Evolutionary conservation across 2,329 filamentous ascomycete genomes (phyloP).

Genomic region (Moelleriella libera): DNA sequence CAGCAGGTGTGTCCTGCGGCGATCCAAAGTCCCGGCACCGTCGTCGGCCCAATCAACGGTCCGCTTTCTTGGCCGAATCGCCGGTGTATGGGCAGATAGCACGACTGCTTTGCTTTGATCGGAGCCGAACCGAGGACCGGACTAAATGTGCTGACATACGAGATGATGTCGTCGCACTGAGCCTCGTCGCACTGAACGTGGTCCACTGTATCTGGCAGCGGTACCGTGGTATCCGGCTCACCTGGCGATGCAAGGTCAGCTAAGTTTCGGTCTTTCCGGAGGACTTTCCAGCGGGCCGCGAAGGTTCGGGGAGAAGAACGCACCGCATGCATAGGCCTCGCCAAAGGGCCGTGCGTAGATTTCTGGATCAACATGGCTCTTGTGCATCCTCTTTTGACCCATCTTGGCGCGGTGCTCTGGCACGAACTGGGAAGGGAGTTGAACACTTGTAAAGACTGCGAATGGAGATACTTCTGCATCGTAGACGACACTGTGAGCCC

Average conservation of each 20-base stretch:
- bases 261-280: not conserved
- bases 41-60: conserved; percentile 66
- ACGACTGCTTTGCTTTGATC: conserved; percentile 69
- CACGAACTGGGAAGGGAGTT: conserved; percentile 51
- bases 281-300: too few species aligned
- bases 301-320: conserved; percentile 6
- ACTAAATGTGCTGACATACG: conserved; percentile 57
- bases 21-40: conserved; percentile 59
- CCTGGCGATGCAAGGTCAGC: conserved; percentile 18
- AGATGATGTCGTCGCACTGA: conserved; percentile 73
- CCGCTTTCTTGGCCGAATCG: conserved; percentile 44
- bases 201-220: conserved; percentile 63
- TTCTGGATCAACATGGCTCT: conserved; percentile 65
- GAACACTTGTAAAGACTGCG: conserved; percentile 77
- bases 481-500: conserved; percentile 54
- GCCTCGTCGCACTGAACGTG: conserved; percentile 60
- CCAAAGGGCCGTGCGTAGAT: conserved; percentile 83
- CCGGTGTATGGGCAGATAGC: conserved; percentile 74
- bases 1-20: conserved; percentile 92
- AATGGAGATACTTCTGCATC: conserved; percentile 54
- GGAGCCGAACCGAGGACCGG: conserved; percentile 53
- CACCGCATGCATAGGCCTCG: conserved; percentile 86
- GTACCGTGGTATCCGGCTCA: conserved; percentile 64
- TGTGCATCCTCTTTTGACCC: conserved; percentile 38
- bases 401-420: conserved; percentile 31